A percentile compares a stretch with the other conserved stretches of the same genome.
These are phyloP conservation scores for Penicillium goetzii DNA, from an alignment of 495 filamentous ascomycete species.

Conservation along the genomic window DNA sequence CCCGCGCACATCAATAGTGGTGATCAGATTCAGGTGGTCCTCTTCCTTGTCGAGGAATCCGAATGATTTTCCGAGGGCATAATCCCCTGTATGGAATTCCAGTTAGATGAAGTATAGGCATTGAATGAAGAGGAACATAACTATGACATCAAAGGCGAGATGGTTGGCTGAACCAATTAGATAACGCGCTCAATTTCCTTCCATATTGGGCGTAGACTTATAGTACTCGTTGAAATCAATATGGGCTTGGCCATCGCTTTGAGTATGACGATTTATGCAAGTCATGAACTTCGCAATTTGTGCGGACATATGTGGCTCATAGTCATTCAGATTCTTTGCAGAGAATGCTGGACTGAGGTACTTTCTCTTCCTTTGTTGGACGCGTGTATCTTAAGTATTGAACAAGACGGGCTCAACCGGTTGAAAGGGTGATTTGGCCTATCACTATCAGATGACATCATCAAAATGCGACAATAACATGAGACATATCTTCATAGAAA, in stretches of 20 bases:
- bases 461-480: neutral
- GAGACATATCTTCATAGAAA: conserved; percentile 13
- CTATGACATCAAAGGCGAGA: neutral
- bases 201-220: neutral
- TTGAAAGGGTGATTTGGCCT: conserved; percentile 8
- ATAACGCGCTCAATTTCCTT: neutral
- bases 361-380: conserved; percentile 12
- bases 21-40: neutral
- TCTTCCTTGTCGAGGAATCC: neutral
- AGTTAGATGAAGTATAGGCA: neutral
- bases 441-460: neutral
- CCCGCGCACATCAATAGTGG: neutral
- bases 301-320: conserved; percentile 12
- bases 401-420: conserved; percentile 15
- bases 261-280: neutral
- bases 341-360: conserved; percentile 16
- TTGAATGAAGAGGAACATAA: neutral
- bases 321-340: conserved; percentile 10
- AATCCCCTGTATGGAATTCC: neutral
- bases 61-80: neutral
- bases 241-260: neutral
- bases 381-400: conserved; percentile 2
- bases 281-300: conserved; percentile 5
- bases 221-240: neutral
- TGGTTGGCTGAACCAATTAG: neutral